Conservation (phyloP, 108 stramenopile species). For the Nitzschia inconspicua region DNA sequence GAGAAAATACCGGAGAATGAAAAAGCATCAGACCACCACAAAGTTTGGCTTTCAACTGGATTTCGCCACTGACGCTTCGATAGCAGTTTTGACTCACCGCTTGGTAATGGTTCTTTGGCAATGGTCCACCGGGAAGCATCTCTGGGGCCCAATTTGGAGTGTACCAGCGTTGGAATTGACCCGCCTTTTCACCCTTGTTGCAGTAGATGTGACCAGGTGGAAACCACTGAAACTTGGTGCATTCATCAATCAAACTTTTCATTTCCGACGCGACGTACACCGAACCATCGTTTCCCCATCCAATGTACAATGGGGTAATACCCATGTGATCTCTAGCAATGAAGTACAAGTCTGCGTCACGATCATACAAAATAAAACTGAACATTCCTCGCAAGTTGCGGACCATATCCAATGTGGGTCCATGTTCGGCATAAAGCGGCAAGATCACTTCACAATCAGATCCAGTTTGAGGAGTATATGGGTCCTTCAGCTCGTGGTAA, state of each 20-base stretch:
- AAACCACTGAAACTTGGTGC: constrained; percentile 85
- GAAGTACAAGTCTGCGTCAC: constrained; percentile 77
- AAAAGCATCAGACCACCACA: neutral
- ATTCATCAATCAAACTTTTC: constrained; percentile 87
- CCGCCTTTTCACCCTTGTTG: constrained; percentile 75
- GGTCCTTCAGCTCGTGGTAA: constrained; percentile 54
- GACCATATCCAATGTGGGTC: constrained; percentile 65
- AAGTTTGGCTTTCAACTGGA: neutral
- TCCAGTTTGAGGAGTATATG: constrained; percentile 87
- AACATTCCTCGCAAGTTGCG: constrained; percentile 93
- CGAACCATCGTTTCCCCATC: constrained; percentile 93
- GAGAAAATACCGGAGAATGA: neutral
- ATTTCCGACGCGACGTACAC: constrained; percentile 92
- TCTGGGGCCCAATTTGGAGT: constrained; percentile 90
- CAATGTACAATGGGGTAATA: constrained; percentile 96
- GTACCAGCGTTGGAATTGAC: constrained; percentile 90
- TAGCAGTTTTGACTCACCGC: constrained; percentile 43
- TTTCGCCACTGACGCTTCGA: neutral
- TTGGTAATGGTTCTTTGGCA: constrained; percentile 65
- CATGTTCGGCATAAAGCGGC: constrained; percentile 87
- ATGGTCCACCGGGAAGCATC: constrained; percentile 71
- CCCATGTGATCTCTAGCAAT: constrained; percentile 95
- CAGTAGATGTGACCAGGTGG: constrained; percentile 94
- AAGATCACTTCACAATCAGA: constrained; percentile 96
- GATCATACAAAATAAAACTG: constrained; percentile 93